Evolutionary conservation across 352 stramenopile species (phyloP), one percentile per base, ranked within the genome.

Genomic region (Globisporangium recalcitrans): DNA sequence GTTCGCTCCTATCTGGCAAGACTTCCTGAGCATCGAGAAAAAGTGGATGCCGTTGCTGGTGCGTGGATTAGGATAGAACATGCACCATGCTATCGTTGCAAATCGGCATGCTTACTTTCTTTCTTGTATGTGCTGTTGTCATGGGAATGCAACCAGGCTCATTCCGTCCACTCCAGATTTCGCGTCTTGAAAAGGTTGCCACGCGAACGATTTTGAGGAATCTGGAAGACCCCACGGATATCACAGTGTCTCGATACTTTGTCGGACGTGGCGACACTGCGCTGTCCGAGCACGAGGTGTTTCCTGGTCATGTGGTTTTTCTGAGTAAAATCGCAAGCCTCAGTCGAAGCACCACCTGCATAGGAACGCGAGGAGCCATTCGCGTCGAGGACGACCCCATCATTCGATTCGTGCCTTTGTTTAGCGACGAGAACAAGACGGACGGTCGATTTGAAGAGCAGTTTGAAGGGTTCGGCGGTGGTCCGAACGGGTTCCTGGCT

Each of bases 351-450:
- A 92, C 83, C 14, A 88, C 84, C 19, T 93, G 76, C 42, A 78
- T 91, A 31, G 67, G 81, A 19, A 72, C 75, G 8, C 52, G 68
- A 26, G 75, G 69, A 32, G 75, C 76, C n/a, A 67, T 87, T 34
- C 74, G 72, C 16, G 75, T 91, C 16, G 74, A 90, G 27, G 84
- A 93, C 61, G 84, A 93, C 54, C 84, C 84, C 40, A 91, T 93
- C 71, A 88, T 93, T 64, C 84, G 84, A 24, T 88, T 87, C 58
- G 79, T 88, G 38, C 81, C 81, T 47, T 76, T 78, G 29, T 88
- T 90, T 52, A 76, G 49, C 26, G 71, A 67, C 10, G 51, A 63
- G 16, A 63, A 29, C 38, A 69, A 57, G 38, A 21, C n/a, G 4
- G 60, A 63, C 11, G 77, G 72, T 8, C 32, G 58, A 13, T 72